These are phyloP conservation scores for Terana coerulea DNA, from an alignment of 768 basidiomycete species.

Conservation along the genomic window DNA sequence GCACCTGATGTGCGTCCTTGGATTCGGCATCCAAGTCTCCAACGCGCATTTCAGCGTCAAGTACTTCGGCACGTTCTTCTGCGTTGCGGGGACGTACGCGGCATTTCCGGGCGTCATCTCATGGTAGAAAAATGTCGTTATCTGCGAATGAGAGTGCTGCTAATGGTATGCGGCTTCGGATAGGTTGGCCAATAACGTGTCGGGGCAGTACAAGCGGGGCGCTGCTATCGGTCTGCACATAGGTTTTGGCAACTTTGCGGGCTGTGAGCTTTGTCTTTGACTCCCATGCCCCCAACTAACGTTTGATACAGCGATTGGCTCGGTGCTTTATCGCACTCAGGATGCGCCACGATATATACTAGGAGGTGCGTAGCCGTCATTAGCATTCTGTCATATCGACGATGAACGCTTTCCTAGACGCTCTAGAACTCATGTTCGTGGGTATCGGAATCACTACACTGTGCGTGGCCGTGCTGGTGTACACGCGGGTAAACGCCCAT, in stretches of 20 bases:
- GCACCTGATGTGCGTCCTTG: constrained; percentile 46
- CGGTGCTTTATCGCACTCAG: constrained; percentile 54
- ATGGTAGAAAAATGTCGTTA: no score
- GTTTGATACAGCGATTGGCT: constrained; percentile 43
- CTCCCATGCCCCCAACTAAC: neutral
- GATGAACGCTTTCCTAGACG: constrained; percentile 47
- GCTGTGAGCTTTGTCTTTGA: constrained; percentile 17
- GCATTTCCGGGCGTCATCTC: constrained; percentile 55
- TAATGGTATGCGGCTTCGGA: no score
- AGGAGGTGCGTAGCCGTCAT: constrained; percentile 46
- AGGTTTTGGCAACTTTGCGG: constrained; percentile 63
- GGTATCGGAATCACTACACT: constrained; percentile 55
- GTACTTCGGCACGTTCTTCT: no score
- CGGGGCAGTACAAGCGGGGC: no score
- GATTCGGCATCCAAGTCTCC: constrained; percentile 63
- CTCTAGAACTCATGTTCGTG: constrained; percentile 64
- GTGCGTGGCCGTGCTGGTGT: constrained; percentile 44
- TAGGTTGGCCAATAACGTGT: constrained; percentile 64
- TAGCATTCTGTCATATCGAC: neutral
- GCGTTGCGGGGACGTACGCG: constrained; percentile 60
- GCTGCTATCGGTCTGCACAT: constrained; percentile 66
- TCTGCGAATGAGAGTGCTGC: no score
- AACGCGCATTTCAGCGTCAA: constrained; percentile 47
- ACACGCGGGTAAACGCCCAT: constrained; percentile 42
- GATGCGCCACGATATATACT: constrained; percentile 60